A percentile compares a stretch with the other conserved stretches of the same genome.
phyloP scores from a whole-genome alignment of 441 rosid genomes.

The Raphanus hybrid region DNA sequence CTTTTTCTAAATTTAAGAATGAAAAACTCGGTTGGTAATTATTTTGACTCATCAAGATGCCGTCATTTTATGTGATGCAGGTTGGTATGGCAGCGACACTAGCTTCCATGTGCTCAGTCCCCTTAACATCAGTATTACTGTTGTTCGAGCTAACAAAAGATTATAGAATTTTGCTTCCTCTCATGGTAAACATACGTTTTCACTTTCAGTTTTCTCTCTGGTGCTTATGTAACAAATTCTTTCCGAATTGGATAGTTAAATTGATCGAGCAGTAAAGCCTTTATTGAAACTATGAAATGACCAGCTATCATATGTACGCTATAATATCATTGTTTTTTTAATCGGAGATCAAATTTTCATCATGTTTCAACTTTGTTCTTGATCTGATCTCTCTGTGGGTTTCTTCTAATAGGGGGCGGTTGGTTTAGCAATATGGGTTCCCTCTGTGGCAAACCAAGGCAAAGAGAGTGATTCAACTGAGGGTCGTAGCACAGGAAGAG shows the following conservation, averaged over 20 bases:
- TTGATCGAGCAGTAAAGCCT: neutral
- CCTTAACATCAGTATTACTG: conserved; percentile 90
- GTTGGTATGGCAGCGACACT: conserved; percentile 99
- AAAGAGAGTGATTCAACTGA: conserved; percentile 77
- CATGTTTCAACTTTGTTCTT: neutral
- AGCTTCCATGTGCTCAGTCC: conserved; percentile 98
- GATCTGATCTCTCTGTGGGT: conserved; percentile 29
- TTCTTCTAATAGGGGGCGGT: conserved; percentile 77
- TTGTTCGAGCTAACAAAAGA: conserved; percentile 94
- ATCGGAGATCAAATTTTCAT: neutral
- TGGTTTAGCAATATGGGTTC: conserved; percentile 99
- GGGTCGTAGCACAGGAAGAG: conserved; percentile 57
- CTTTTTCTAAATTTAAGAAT: conserved; percentile 14
- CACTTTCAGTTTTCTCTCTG: conserved; percentile 20
- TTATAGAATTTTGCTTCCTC: conserved; percentile 95
- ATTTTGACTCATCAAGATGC: conserved; percentile 24
- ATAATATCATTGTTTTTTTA: neutral
- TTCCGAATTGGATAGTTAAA: neutral
- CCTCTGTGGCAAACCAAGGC: conserved; percentile 84
- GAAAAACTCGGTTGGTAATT: neutral
- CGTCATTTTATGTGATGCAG: conserved; percentile 47
- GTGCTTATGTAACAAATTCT: neutral
- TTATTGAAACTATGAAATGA: neutral
- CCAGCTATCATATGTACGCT: neutral
- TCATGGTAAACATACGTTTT: conserved; percentile 65